phyloP scores from a whole-genome alignment of 106 monocot species.

The Acorus gramineus region DNA sequence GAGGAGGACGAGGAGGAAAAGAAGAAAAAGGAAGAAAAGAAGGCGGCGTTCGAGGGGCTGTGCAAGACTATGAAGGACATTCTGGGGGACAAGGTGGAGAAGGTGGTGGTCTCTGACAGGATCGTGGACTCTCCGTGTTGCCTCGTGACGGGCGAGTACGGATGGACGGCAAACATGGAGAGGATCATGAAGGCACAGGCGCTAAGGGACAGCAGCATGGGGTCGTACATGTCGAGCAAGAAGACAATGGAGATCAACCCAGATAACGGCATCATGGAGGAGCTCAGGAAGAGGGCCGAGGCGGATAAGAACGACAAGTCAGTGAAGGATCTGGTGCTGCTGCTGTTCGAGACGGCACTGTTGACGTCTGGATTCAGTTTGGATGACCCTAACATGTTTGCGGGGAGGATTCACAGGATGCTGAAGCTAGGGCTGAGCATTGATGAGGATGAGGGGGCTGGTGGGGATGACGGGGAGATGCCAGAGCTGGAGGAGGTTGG shows the following conservation, averaged over 20 bases:
- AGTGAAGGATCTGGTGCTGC: constrained; percentile 20
- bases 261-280: no score
- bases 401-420: constrained; percentile 25
- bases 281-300: constrained; percentile 4
- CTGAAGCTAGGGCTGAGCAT: constrained; percentile 20
- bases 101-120: constrained; percentile 9
- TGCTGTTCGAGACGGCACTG: constrained; percentile 20
- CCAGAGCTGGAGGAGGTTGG: constrained; percentile 17
- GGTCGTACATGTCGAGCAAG: no score
- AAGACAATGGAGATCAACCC: no score
- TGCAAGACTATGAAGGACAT: no score
- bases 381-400: constrained; percentile 22
- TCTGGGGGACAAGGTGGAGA: neutral
- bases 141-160: constrained; percentile 17
- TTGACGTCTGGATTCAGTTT: constrained; percentile 21
- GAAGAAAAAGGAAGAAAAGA: constrained; percentile 10
- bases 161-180: constrained; percentile 17
- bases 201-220: no score
- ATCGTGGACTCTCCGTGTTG: constrained; percentile 21
- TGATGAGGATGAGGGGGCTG: constrained; percentile 13
- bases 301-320: constrained; percentile 24
- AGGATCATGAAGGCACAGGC: no score
- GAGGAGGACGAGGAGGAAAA: constrained; percentile 26
- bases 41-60: no score
- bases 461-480: constrained; percentile 19